phyloP scores from a whole-genome alignment of 164 flowering plant species.

The Stephania cephalantha region DNA sequence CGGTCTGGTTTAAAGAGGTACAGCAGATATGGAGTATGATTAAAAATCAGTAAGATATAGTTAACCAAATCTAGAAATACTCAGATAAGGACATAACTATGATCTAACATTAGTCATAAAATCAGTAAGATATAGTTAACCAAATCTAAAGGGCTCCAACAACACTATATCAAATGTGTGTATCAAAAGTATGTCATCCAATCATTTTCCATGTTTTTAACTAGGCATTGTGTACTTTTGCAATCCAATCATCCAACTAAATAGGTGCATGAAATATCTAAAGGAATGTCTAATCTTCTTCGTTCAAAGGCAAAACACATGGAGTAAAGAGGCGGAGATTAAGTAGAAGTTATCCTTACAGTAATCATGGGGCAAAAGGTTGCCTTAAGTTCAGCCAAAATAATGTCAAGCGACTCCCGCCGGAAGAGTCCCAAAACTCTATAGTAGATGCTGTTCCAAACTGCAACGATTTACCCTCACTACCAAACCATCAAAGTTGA shows the following conservation, averaged over 20 bases:
- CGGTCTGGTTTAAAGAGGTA: neutral
- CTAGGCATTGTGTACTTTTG: neutral
- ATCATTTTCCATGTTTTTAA: neutral
- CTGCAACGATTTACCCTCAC: no score
- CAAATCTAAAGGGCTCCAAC: no score
- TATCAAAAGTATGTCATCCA: no score
- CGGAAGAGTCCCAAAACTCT: constrained; percentile 62
- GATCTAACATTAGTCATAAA: no score
- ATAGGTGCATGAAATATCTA: neutral
- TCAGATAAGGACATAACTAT: no score
- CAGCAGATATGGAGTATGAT: no score
- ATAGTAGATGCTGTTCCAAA: constrained; percentile 91
- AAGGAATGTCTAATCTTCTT: neutral
- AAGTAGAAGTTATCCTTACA: constrained; percentile 37
- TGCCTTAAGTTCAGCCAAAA: constrained; percentile 53
- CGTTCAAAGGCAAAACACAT: neutral
- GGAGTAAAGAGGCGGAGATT: neutral
- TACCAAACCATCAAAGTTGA: no score
- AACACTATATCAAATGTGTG: no score
- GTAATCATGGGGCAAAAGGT: constrained; percentile 87
- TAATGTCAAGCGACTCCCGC: constrained; percentile 50
- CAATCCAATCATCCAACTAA: neutral
- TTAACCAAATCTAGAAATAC: no score
- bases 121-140: no score
- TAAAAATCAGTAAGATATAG: no score